These are phyloP conservation scores for Kuraishia borneana DNA, from an alignment of 805 yeast species.

Conservation along the genomic window DNA sequence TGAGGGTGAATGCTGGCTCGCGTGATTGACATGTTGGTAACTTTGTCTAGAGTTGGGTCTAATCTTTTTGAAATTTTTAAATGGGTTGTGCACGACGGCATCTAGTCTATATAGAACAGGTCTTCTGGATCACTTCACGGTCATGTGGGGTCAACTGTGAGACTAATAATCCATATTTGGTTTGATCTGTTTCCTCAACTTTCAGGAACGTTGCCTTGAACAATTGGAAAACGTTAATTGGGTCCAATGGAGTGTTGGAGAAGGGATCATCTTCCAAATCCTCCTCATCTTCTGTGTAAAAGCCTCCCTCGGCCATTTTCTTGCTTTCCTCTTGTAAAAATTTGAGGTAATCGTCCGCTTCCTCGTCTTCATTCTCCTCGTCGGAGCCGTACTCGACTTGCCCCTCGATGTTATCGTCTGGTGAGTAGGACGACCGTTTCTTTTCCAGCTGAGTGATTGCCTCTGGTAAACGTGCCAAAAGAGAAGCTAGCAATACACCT, in stretches of 20 bases:
- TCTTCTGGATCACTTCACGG: constrained; percentile 9
- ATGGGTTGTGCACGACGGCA: background rate
- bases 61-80: background rate
- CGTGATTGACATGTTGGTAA: background rate
- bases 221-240: constrained; percentile 56
- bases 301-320: constrained; percentile 22
- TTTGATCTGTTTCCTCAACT: constrained; percentile 35
- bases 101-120: background rate
- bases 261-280: constrained; percentile 77
- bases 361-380: constrained; percentile 17
- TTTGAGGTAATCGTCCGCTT: constrained; percentile 33
- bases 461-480: constrained; percentile 53
- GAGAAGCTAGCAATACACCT: constrained; percentile 35
- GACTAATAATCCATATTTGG: constrained; percentile 12
- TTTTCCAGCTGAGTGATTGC: constrained; percentile 61
- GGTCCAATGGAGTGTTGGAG: constrained; percentile 70
- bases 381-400: constrained; percentile 16
- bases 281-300: constrained; percentile 44
- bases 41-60: background rate
- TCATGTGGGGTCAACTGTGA: constrained; percentile 12
- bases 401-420: constrained; percentile 19
- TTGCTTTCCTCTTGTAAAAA: constrained; percentile 34
- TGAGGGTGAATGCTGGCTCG: constrained; percentile 1
- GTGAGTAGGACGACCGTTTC: constrained; percentile 43
- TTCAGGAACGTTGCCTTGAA: constrained; percentile 44